Percentiles rank a stretch among this genome's conserved stretches.
Evolutionary conservation across 805 yeast species (phyloP).

Genomic region (Blastobotrys attinorum): DNA sequence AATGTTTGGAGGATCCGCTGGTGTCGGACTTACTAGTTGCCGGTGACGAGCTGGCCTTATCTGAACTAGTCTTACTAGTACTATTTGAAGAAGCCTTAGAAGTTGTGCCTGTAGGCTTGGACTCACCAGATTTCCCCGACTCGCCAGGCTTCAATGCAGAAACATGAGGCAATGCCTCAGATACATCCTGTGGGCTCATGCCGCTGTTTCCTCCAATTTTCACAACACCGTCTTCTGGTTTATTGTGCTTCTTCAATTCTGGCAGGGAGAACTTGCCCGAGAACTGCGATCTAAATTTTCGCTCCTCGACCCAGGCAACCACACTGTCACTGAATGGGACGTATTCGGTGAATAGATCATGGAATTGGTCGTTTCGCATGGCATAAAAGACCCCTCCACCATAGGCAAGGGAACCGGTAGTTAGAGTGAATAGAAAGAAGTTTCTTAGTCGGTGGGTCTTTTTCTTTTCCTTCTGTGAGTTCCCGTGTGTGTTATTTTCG

Average conservation of each 20-base stretch:
- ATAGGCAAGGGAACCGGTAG: conserved; percentile 34
- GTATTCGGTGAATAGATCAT: conserved; percentile 52
- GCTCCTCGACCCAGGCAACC: conserved; percentile 43
- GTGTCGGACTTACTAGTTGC: background rate
- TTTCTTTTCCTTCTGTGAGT: no score
- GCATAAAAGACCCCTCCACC: conserved; percentile 56
- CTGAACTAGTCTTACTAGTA: no score
- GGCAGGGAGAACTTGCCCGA: conserved; percentile 10
- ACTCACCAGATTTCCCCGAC: no score
- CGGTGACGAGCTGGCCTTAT: background rate
- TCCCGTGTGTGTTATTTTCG: no score
- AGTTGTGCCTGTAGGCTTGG: no score
- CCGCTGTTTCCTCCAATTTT: conserved; percentile 18
- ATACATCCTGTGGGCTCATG: conserved; percentile 2
- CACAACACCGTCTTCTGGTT: conserved; percentile 10
- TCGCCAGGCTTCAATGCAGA: no score
- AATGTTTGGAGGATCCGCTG: background rate
- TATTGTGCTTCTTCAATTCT: conserved; percentile 1
- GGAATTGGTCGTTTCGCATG: conserved; percentile 48
- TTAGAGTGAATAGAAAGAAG: conserved; percentile 21
- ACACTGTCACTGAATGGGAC: conserved; percentile 57
- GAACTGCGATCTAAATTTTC: conserved; percentile 23
- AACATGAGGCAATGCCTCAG: background rate
- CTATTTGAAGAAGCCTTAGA: background rate
- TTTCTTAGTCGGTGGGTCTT: conserved; percentile 26